Conservation (phyloP, 768 basidiomycete species). For the Leccinum imitatum region DNA sequence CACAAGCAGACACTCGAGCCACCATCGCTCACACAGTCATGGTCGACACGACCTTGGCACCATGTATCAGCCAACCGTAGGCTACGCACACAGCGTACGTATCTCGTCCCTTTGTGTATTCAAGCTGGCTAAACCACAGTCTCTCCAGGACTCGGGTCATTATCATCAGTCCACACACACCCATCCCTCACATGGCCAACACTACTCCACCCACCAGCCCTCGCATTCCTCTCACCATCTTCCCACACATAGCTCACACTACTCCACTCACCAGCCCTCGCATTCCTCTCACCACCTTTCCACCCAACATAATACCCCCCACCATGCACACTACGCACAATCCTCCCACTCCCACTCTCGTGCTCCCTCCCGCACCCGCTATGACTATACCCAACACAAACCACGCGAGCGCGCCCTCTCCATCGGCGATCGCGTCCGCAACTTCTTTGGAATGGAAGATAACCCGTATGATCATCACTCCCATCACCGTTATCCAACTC, state of each 20-base stretch:
- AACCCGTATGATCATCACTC: constrained; percentile 3
- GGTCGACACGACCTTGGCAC: not conserved
- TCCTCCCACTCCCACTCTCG: constrained; percentile 17
- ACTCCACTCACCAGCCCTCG: constrained; percentile 17
- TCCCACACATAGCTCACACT: not conserved
- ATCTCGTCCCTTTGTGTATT: not conserved
- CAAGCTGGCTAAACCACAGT: not conserved
- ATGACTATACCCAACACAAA: constrained; percentile 11
- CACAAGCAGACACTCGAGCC: constrained; percentile 15
- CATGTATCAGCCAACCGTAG: constrained; percentile 1
- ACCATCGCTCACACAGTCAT: constrained; percentile 13
- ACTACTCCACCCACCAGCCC: constrained; percentile 13
- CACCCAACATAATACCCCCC: constrained; percentile 11
- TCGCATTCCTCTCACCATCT: constrained; percentile 22
- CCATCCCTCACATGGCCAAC: not conserved
- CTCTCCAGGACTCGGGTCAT: too few relatives aligned
- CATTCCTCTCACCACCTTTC: constrained; percentile 19
- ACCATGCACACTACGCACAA: constrained; percentile 8
- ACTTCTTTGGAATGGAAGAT: constrained; percentile 32
- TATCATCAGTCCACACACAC: constrained; percentile 3
- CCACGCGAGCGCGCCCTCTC: constrained; percentile 22
- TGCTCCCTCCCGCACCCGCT: constrained; percentile 13
- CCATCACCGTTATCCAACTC: constrained; percentile 11
- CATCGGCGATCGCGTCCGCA: constrained; percentile 39
- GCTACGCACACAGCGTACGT: constrained; percentile 21